phyloP scores from a whole-genome alignment of 176 grass and related monocot species.

The Thinopyrum elongatum region DNA sequence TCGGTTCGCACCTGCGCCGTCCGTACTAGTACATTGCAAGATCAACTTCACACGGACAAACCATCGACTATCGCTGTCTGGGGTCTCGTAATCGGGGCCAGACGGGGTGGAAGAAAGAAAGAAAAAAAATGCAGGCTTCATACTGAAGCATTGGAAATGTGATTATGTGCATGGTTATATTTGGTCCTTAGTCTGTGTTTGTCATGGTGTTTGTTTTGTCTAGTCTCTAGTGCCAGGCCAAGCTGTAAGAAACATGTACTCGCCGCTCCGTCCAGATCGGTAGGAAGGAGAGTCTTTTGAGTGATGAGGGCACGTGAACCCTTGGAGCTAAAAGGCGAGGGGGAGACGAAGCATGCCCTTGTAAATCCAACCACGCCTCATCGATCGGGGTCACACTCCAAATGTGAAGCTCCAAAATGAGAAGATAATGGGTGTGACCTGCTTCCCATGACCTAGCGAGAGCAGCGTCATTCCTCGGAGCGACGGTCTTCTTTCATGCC shows the following conservation, averaged over 20 bases:
- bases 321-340: neutral
- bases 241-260: neutral
- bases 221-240: no score
- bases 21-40: neutral
- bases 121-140: neutral
- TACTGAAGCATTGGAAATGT: neutral
- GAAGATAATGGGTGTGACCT: neutral
- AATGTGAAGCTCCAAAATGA: slow-evolving; percentile 8
- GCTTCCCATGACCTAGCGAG: neutral
- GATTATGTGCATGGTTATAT: neutral
- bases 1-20: neutral
- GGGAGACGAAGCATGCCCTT: neutral
- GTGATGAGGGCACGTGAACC: neutral
- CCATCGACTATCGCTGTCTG: no score
- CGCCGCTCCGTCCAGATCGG: neutral
- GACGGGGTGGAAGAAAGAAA: no score
- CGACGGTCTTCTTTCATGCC: neutral
- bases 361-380: neutral
- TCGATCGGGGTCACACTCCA: slow-evolving; percentile 19
- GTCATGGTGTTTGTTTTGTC: no score
- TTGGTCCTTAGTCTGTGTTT: neutral
- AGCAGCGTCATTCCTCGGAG: neutral
- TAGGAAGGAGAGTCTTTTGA: neutral
- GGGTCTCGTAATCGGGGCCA: no score
- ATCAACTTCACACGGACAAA: neutral